phyloP scores from a whole-genome alignment of 345 rosid species.

The Turnera subulata region DNA sequence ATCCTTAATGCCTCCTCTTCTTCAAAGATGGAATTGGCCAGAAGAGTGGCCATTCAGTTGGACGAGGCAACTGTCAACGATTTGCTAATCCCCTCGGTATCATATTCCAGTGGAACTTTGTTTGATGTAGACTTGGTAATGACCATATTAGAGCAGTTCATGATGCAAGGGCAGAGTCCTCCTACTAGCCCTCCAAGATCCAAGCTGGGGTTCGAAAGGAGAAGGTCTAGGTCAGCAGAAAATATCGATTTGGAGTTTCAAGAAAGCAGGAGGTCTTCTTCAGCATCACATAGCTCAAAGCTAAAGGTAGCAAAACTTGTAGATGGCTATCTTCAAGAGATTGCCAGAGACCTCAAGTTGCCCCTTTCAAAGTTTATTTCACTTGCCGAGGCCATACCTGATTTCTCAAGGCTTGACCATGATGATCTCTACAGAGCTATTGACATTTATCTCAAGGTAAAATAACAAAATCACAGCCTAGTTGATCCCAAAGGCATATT shows the following conservation, averaged over 20 bases:
- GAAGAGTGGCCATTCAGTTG: constrained; percentile 75
- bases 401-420: constrained; percentile 79
- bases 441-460: constrained; percentile 97
- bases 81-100: constrained; percentile 65
- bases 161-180: constrained; percentile 90
- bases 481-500: constrained; percentile 1
- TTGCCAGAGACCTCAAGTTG: constrained; percentile 67
- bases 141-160: constrained; percentile 77
- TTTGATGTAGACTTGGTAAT: constrained; percentile 78
- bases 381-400: constrained; percentile 74
- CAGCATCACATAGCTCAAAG: constrained; percentile 92
- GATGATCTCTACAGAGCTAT: constrained; percentile 93
- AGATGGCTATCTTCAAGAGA: constrained; percentile 79
- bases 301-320: constrained; percentile 92
- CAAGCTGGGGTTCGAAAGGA: constrained; percentile 63
- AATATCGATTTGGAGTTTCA: constrained; percentile 78
- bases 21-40: constrained; percentile 73
- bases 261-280: constrained; percentile 89
- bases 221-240: constrained; percentile 92
- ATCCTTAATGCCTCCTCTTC: constrained; percentile 65
- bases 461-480: background rate
- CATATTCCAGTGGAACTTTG: constrained; percentile 36
- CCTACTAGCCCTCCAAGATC: constrained; percentile 83
- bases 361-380: constrained; percentile 75
- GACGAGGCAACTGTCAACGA: constrained; percentile 84